Evolutionary conservation across 768 basidiomycete species (phyloP).

Genomic region (Sporobolomyces roseus): DNA sequence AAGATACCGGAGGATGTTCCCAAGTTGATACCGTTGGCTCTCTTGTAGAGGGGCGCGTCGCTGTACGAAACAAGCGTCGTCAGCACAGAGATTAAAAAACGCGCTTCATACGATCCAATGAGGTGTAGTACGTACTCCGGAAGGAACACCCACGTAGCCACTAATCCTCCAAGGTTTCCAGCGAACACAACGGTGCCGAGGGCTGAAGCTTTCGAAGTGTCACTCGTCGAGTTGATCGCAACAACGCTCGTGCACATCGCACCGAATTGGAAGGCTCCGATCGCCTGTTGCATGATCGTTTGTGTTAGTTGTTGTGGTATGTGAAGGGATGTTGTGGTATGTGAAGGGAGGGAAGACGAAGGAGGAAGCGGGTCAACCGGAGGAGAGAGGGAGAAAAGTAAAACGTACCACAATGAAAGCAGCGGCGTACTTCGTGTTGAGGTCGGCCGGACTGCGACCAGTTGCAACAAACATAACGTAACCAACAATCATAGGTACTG

Average conservation of each 20-base stretch:
- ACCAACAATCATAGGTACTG: conserved; percentile 36
- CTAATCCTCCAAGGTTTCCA: conserved; percentile 41
- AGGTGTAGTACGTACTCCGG: background rate
- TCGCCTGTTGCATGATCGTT: background rate
- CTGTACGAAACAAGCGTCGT: too few species aligned
- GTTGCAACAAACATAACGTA: conserved; percentile 38
- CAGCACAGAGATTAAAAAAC: background rate
- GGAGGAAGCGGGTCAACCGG: background rate
- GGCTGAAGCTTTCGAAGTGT: conserved; percentile 36
- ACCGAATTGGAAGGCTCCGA: conserved; percentile 37
- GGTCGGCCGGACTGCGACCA: background rate
- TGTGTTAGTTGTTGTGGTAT: too few species aligned
- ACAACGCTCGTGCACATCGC: conserved; percentile 38
- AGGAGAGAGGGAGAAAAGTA: too few species aligned
- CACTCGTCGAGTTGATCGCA: conserved; percentile 39
- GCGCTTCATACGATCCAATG: background rate
- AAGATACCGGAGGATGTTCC: conserved; percentile 27
- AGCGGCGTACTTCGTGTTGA: conserved; percentile 25
- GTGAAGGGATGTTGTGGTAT: too few species aligned
- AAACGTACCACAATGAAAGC: too few species aligned
- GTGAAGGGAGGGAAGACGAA: too few species aligned
- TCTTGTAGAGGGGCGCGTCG: conserved; percentile 26
- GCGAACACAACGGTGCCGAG: conserved; percentile 41
- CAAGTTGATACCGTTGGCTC: conserved; percentile 36
- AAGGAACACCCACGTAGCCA: conserved; percentile 40